Conservation (phyloP, 305 asterid species). For the Fraxinus latifolia region DNA sequence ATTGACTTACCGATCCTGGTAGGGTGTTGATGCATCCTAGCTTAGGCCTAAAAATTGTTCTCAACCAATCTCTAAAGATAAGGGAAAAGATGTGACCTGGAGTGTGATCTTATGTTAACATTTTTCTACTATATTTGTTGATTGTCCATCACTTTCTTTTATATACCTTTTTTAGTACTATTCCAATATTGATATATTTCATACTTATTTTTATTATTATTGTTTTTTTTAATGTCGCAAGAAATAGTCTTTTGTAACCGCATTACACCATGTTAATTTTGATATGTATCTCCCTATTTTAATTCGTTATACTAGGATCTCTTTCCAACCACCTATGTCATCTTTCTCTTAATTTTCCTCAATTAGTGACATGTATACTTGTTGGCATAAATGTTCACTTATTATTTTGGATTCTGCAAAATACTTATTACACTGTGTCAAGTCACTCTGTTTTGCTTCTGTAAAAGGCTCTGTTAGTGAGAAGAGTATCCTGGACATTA, state of each 20-base stretch:
- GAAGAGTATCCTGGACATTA: not conserved
- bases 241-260: not conserved
- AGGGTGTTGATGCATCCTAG: not conserved
- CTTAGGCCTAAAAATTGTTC: not conserved
- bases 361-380: not conserved
- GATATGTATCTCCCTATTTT: not conserved
- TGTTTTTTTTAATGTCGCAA: not conserved
- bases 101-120: not conserved
- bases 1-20: not conserved
- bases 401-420: not conserved
- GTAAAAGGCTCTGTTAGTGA: not conserved
- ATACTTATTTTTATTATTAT: not conserved
- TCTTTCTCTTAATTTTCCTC: not conserved
- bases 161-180: not conserved
- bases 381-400: not conserved
- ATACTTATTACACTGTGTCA: not conserved
- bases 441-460: not conserved
- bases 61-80: not conserved
- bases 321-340: not conserved
- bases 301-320: not conserved
- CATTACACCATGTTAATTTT: not conserved
- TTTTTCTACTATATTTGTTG: not conserved
- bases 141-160: not conserved
- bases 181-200: not conserved
- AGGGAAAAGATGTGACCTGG: not conserved